These are phyloP conservation scores for Rhododendron griersonianum DNA, from an alignment of 148 eudicot species.

Conservation along the genomic window DNA sequence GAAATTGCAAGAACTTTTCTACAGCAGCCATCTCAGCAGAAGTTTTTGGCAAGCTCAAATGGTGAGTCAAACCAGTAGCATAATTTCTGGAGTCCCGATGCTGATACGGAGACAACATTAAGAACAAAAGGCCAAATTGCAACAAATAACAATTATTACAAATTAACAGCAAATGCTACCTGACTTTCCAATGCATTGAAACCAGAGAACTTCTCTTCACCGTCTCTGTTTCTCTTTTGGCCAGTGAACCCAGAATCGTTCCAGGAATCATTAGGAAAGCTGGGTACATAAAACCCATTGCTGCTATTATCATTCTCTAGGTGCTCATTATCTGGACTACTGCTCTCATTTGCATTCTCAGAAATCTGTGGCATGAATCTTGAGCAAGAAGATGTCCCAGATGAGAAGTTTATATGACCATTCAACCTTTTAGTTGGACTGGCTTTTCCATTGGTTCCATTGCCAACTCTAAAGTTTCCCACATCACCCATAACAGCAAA, in stretches of 20 bases:
- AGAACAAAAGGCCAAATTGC: not conserved
- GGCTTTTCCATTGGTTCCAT: slow-evolving; percentile 21
- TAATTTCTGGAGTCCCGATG: slow-evolving; percentile 22
- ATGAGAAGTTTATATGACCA: slow-evolving; percentile 30
- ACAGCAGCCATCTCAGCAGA: slow-evolving; percentile 35
- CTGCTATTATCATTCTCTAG: slow-evolving; percentile 12
- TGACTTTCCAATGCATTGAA: slow-evolving; percentile 28
- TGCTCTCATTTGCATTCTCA: slow-evolving; percentile 30
- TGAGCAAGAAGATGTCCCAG: slow-evolving; percentile 22
- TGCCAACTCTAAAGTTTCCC: slow-evolving; percentile 25
- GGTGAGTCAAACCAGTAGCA: slow-evolving; percentile 35
- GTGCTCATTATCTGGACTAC: slow-evolving; percentile 17
- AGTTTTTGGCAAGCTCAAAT: slow-evolving; percentile 49
- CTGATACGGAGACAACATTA: slow-evolving; percentile 24
- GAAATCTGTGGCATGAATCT: slow-evolving; percentile 40
- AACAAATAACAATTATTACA: not conserved
- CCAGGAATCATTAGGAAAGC: slow-evolving; percentile 26
- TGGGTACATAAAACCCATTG: slow-evolving; percentile 10
- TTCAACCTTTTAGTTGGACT: slow-evolving; percentile 26
- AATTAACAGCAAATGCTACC: slow-evolving; percentile 22
- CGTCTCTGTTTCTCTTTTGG: slow-evolving; percentile 41
- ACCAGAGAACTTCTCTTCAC: slow-evolving; percentile 28
- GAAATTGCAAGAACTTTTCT: slow-evolving; percentile 41
- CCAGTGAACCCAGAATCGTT: slow-evolving; percentile 25
- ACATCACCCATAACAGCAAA: slow-evolving; percentile 27